Conservation (phyloP, 176 grass and related monocot genomes). For the Tillandsia fasciculata region DNA sequence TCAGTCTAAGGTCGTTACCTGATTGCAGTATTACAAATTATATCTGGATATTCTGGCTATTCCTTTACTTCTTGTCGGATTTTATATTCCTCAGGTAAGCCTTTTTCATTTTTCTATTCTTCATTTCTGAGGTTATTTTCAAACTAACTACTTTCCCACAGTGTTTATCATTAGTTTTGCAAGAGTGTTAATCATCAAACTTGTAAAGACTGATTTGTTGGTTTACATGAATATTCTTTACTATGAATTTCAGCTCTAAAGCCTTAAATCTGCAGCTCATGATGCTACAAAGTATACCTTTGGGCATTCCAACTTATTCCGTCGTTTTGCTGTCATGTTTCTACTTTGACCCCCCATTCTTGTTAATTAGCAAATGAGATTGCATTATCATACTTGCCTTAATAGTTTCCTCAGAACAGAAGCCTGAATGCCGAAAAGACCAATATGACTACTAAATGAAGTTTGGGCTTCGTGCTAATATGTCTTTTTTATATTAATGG, state of each 20-base stretch:
- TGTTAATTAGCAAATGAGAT: too few relatives aligned
- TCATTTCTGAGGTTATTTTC: neutral
- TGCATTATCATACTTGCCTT: neutral
- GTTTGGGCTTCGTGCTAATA: neutral
- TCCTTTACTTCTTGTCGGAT: conserved; percentile 67
- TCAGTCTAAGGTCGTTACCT: neutral
- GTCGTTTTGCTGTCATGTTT: too few relatives aligned
- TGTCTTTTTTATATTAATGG: neutral
- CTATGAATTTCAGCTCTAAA: too few relatives aligned
- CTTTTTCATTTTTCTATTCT: conserved; percentile 23
- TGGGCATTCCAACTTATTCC: too few relatives aligned
- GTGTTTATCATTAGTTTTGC: too few relatives aligned
- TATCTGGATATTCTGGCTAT: conserved; percentile 65
- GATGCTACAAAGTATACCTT: too few relatives aligned
- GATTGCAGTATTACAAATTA: conserved; percentile 81
- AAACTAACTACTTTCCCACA: too few relatives aligned
- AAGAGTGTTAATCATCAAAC: too few relatives aligned
- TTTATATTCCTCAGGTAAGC: conserved; percentile 70
- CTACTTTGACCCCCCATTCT: too few relatives aligned
- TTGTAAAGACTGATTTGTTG: too few relatives aligned
- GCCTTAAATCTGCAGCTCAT: too few relatives aligned
- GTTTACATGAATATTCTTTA: too few relatives aligned
- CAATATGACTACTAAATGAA: neutral
- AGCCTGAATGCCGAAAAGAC: neutral
- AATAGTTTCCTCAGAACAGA: neutral